These are phyloP conservation scores for Fraxinus excelsior DNA, from an alignment of 257 asterid species.

Conservation along the genomic window DNA sequence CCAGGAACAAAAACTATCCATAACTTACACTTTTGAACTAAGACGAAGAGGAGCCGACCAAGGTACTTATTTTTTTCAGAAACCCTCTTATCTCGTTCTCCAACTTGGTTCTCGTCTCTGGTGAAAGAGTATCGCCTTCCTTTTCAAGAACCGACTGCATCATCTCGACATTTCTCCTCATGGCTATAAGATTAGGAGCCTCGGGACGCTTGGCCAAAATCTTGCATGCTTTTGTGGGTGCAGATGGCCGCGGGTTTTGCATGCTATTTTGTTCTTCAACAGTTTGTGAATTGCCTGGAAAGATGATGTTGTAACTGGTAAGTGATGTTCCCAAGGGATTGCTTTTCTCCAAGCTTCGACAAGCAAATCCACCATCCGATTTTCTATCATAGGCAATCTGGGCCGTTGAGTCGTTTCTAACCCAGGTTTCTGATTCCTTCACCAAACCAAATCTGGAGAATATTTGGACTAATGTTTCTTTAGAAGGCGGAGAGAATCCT, in stretches of 20 bases:
- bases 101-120: conserved; percentile 59
- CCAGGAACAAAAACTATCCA: not conserved
- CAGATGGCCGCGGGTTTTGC: conserved; percentile 18
- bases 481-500: conserved; percentile 45
- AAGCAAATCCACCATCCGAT: conserved; percentile 60
- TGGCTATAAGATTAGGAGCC: conserved; percentile 45
- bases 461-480: conserved; percentile 39
- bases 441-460: conserved; percentile 60
- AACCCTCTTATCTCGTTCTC: conserved; percentile 69
- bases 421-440: conserved; percentile 52
- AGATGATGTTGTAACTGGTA: conserved; percentile 34
- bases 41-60: conserved; percentile 44
- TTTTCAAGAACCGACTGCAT: conserved; percentile 73
- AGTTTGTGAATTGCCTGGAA: conserved; percentile 26
- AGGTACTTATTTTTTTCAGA: conserved; percentile 49
- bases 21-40: conserved; percentile 15
- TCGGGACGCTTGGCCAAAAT: conserved; percentile 24
- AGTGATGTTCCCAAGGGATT: conserved; percentile 62
- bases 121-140: conserved; percentile 56
- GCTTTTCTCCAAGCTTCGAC: conserved; percentile 54
- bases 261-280: conserved; percentile 8
- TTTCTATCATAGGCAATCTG: conserved; percentile 51
- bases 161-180: conserved; percentile 70
- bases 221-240: conserved; percentile 25
- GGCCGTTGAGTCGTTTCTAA: conserved; percentile 30